Evolutionary conservation across 441 rosid genomes (phyloP).

Genomic region (Gossypium trilobum): DNA sequence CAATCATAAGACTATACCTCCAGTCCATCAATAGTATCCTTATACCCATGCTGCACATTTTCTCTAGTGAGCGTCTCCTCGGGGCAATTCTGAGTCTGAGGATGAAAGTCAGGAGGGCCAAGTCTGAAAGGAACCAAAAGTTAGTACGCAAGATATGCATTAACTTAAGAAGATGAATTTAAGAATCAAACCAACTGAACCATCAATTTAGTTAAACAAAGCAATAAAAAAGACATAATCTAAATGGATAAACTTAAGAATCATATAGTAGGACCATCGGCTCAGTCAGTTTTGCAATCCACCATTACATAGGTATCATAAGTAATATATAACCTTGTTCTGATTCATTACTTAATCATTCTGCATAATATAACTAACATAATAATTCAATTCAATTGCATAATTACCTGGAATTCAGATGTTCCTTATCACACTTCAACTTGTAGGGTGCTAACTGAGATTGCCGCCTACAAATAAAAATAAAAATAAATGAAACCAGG

Average conservation of each 20-base stretch:
- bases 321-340: neutral
- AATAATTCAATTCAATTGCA: neutral
- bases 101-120: slow-evolving; percentile 93
- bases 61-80: slow-evolving; percentile 88
- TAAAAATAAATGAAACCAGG: slow-evolving; percentile 13
- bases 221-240: neutral
- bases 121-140: slow-evolving; percentile 39
- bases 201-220: slow-evolving; percentile 12
- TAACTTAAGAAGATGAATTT: slow-evolving; percentile 14
- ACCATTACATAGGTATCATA: neutral
- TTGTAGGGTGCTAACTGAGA: slow-evolving; percentile 62
- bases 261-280: slow-evolving; percentile 13
- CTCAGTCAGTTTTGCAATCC: slow-evolving; percentile 6
- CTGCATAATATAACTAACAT: neutral
- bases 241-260: slow-evolving; percentile 8
- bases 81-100: slow-evolving; percentile 73
- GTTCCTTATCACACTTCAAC: slow-evolving; percentile 89
- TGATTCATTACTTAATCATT: slow-evolving; percentile 9
- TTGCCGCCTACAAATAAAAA: slow-evolving; percentile 50
- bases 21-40: slow-evolving; percentile 89
- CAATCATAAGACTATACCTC: slow-evolving; percentile 45
- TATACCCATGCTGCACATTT: slow-evolving; percentile 73
- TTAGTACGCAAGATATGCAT: slow-evolving; percentile 5
- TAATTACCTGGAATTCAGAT: slow-evolving; percentile 65
- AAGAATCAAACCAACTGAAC: slow-evolving; percentile 3